phyloP scores from a whole-genome alignment of 768 basidiomycete genomes.

The Russula griseocarnosa region DNA sequence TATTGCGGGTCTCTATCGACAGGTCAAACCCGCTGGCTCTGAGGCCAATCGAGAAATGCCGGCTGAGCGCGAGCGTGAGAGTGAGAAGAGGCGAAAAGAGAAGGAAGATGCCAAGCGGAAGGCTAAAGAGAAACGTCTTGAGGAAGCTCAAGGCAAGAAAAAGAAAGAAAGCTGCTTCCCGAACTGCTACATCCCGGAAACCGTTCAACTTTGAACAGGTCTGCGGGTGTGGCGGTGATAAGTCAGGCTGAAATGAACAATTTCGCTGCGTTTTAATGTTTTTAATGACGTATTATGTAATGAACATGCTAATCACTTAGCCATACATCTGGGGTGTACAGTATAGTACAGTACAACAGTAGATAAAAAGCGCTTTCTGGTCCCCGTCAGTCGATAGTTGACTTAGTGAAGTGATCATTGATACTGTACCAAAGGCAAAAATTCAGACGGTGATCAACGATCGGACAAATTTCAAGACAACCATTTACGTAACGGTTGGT shows the following conservation, averaged over 20 bases:
- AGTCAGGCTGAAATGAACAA: background rate
- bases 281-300: slow-evolving; percentile 9
- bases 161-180: slow-evolving; percentile 27
- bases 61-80: slow-evolving; percentile 27
- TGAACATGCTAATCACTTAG: background rate
- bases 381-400: too few relatives aligned
- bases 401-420: too few relatives aligned
- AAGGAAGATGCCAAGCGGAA: slow-evolving; percentile 31
- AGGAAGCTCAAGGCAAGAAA: slow-evolving; percentile 31
- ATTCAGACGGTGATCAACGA: too few relatives aligned
- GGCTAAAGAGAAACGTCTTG: slow-evolving; percentile 32
- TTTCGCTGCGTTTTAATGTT: too few relatives aligned
- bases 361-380: too few relatives aligned
- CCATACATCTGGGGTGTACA: too few relatives aligned
- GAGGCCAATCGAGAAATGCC: slow-evolving; percentile 18
- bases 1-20: slow-evolving; percentile 64
- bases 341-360: too few relatives aligned
- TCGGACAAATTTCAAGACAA: too few relatives aligned
- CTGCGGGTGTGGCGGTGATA: too few relatives aligned
- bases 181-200: slow-evolving; percentile 28
- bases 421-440: too few relatives aligned
- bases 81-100: slow-evolving; percentile 22
- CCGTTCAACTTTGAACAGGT: slow-evolving; percentile 84
- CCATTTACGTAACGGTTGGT: too few relatives aligned
- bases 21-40: slow-evolving; percentile 38